Evolutionary conservation across 2,329 filamentous ascomycete genomes (phyloP).

Genomic region (Akanthomyces dipterigenus): DNA sequence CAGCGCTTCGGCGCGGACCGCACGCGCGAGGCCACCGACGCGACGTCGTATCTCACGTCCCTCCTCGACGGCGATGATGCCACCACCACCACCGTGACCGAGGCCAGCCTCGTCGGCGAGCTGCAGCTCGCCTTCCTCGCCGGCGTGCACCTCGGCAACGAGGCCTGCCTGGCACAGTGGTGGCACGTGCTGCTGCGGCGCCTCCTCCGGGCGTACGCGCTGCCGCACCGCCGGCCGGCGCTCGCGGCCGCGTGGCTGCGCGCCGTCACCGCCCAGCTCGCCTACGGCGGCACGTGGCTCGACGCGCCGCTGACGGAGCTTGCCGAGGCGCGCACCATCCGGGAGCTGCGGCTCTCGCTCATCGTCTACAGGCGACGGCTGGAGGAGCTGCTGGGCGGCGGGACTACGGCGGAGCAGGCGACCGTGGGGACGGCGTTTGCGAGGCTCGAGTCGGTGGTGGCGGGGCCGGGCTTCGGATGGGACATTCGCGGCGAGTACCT

Average conservation of each 20-base stretch:
- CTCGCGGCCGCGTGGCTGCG: conserved; percentile 41
- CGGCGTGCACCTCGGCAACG: conserved; percentile 51
- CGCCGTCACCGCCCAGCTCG: conserved; percentile 47
- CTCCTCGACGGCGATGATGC: conserved; percentile 29
- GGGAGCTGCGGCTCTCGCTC: conserved; percentile 39
- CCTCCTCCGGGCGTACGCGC: conserved; percentile 42
- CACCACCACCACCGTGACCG: conserved; percentile 17
- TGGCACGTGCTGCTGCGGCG: conserved; percentile 47
- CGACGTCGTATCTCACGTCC: conserved; percentile 39
- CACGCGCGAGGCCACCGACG: conserved; percentile 40
- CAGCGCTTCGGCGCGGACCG: conserved; percentile 30
- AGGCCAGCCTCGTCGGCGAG: conserved; percentile 48
- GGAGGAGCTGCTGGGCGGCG: conserved; percentile 34
- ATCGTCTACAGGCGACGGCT: conserved; percentile 49
- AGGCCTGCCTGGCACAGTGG: conserved; percentile 57
- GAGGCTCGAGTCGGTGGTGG: conserved; percentile 25
- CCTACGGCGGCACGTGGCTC: conserved; percentile 43
- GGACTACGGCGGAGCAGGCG: conserved; percentile 23
- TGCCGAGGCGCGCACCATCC: conserved; percentile 20
- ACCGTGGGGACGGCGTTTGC: conserved; percentile 35
- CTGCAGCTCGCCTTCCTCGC: conserved; percentile 54
- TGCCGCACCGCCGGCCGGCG: conserved; percentile 35
- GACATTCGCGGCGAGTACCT: conserved; percentile 46
- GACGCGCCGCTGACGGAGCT: conserved; percentile 38
- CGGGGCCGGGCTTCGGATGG: conserved; percentile 45